Percentiles rank a stretch among this genome's conserved stretches.
phyloP scores from a whole-genome alignment of 23 red algal species.

The Gracilaria caudata region DNA sequence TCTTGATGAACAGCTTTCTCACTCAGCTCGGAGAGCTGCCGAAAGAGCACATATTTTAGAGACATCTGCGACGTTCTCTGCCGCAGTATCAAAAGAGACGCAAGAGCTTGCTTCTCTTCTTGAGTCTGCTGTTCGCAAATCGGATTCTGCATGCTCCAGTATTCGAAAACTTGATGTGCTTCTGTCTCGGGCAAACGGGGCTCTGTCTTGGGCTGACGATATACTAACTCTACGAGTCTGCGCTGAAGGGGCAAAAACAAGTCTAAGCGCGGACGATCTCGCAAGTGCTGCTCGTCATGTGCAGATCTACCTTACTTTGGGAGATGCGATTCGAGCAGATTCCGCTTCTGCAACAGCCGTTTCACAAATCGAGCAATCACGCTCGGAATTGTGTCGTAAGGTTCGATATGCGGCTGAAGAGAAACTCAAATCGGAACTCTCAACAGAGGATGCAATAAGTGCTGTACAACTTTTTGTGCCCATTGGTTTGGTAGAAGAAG shows the following conservation, averaged over 20 bases:
- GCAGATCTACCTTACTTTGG: conserved; percentile 43
- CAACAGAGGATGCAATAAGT: conserved; percentile 34
- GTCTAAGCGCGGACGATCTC: conserved; percentile 53
- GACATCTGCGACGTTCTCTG: conserved; percentile 17
- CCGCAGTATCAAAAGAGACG: conserved; percentile 37
- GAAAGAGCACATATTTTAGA: conserved; percentile 21
- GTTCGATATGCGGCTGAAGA: conserved; percentile 45
- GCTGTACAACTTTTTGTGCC: conserved; percentile 69
- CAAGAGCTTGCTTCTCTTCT: conserved; percentile 63
- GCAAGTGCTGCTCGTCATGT: conserved; percentile 50
- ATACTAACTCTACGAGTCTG: conserved; percentile 69
- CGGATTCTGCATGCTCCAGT: conserved; percentile 36
- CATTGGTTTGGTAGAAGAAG: conserved; percentile 66
- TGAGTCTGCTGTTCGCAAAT: conserved; percentile 25
- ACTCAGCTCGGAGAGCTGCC: conserved; percentile 19
- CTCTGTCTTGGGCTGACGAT: conserved; percentile 75
- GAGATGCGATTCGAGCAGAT: conserved; percentile 57
- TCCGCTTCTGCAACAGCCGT: conserved; percentile 44
- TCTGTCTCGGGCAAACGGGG: conserved; percentile 13
- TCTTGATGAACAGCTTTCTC: conserved; percentile 60
- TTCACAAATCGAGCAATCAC: conserved; percentile 57
- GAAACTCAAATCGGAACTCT: conserved; percentile 28
- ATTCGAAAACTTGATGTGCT: conserved; percentile 59
- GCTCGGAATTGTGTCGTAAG: conserved; percentile 44
- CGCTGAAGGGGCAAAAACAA: conserved; percentile 72